Evolutionary conservation across 495 filamentous ascomycete genomes (phyloP).

Genomic region (Penicillium daleae): DNA sequence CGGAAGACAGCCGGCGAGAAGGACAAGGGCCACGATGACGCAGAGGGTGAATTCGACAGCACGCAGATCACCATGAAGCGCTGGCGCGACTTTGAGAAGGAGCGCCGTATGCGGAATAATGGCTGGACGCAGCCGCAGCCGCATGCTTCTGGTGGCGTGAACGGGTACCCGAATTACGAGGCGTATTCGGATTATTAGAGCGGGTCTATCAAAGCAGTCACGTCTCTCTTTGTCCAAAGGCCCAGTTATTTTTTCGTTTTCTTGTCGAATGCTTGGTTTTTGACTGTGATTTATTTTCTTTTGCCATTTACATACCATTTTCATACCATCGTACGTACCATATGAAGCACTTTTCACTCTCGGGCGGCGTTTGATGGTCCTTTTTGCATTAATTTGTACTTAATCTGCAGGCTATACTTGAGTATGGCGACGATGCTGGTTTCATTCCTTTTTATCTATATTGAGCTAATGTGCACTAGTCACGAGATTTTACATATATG

Average conservation of each 20-base stretch:
- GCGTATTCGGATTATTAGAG: slow-evolving; percentile 39
- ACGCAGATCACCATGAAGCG: slow-evolving; percentile 98
- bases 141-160: slow-evolving; percentile 3
- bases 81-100: slow-evolving; percentile 94
- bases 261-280: not conserved
- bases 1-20: slow-evolving; percentile 93
- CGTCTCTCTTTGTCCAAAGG: not conserved
- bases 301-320: slow-evolving; percentile 25
- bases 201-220: not conserved
- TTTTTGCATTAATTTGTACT: not conserved
- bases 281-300: slow-evolving; percentile 27
- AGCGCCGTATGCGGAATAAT: slow-evolving; percentile 31
- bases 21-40: slow-evolving; percentile 79
- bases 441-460: not conserved
- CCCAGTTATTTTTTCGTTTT: not conserved
- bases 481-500: slow-evolving; percentile 12
- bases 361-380: slow-evolving; percentile 1
- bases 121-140: slow-evolving; percentile 26
- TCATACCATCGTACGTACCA: slow-evolving; percentile 11
- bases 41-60: slow-evolving; percentile 96
- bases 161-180: slow-evolving; percentile 35
- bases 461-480: slow-evolving; percentile 4
- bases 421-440: not conserved
- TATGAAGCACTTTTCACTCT: not conserved
- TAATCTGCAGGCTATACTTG: not conserved